Base-by-base conservation (phyloP, 306 rosid genomes). In the Quillaja saponaria region DNA sequence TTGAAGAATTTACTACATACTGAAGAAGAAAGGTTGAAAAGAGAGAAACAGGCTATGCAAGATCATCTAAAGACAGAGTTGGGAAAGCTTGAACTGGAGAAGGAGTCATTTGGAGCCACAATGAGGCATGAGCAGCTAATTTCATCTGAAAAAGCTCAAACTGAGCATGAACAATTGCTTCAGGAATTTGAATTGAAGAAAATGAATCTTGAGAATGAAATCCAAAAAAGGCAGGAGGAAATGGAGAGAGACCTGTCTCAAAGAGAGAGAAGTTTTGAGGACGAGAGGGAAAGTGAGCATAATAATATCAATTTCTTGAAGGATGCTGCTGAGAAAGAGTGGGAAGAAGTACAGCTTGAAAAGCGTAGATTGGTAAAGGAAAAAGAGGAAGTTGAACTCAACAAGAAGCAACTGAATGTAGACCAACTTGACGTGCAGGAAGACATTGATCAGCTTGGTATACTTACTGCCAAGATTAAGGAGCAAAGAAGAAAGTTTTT, bases 381-480 rank as follows among this genome's bases (percentile, higher is more conserved):
- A 64, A 86, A 72, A 61, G 84, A 78, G 59, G 94, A 66, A 56
- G 64, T 84, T 51, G 79, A 83, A 49, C 49, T 70, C 68, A 77
- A 79, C 78, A 85, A 82, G 76, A 76, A 87, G 79, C 81, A 79
- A 58, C 67, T 86, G 62, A 71, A 75, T 67, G 55, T 68, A 39
- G 69, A 74, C 76, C 94, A 85, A 63, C 82, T 63, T 67, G 99
- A 86, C 74, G 80, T 86, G 76, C 79, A 25, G 58, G 76, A 66
- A 63, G 99, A 92, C 71, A 86, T 94, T 49, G 80, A 83, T 71
- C 77, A 79, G 70, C 96, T 92, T 61, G 80, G 66, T 68, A 70
- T 68, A 52, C 87, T 92, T 41, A 92, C 92, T 79, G 79, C 58
- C 74, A 85, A 85, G 76, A 81, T 92, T 68, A 92, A 83, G 81